These are phyloP conservation scores for Wickerhamiella bombiphila DNA, from an alignment of 805 yeast species.

Conservation along the genomic window DNA sequence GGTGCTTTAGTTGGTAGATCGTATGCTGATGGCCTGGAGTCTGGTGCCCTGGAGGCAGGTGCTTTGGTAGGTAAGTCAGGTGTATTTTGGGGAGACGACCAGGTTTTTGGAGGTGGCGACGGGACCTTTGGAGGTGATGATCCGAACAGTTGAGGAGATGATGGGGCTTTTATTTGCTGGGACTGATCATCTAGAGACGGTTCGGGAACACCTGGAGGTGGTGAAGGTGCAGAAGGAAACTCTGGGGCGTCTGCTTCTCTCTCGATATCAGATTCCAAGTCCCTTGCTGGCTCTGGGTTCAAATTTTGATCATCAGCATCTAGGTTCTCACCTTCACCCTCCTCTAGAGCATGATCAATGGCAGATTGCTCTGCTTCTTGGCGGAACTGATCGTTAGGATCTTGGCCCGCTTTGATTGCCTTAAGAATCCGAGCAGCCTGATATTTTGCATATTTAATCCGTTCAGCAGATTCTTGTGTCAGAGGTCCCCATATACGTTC, in stretches of 20 bases:
- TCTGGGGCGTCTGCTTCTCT: too few relatives aligned
- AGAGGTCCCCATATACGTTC: slow-evolving; percentile 26
- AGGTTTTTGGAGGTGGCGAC: not conserved
- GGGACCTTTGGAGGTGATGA: not conserved
- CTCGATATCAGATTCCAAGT: not conserved
- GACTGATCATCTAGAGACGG: not conserved
- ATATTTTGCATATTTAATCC: slow-evolving; percentile 46
- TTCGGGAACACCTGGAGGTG: not conserved
- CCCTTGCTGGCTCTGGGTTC: not conserved
- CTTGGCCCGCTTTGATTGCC: slow-evolving; percentile 33
- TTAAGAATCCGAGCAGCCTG: slow-evolving; percentile 45
- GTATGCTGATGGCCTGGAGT: not conserved
- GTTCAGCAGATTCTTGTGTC: slow-evolving; percentile 26
- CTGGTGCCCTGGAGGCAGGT: not conserved
- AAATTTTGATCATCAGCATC: slow-evolving; percentile 2
- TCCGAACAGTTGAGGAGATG: not conserved
- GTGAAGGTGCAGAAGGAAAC: not conserved
- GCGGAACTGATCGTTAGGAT: slow-evolving; percentile 43
- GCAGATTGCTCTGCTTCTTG: slow-evolving; percentile 18
- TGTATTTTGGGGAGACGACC: not conserved
- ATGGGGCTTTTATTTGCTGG: not conserved
- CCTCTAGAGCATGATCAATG: slow-evolving; percentile 4
- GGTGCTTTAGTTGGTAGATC: not conserved
- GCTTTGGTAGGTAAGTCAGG: not conserved
- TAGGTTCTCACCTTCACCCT: slow-evolving; percentile 8